Evolutionary conservation across 352 stramenopile species (phyloP), one percentile per base, ranked within the genome.

Genomic region (Thalassiosira mediterranea): DNA sequence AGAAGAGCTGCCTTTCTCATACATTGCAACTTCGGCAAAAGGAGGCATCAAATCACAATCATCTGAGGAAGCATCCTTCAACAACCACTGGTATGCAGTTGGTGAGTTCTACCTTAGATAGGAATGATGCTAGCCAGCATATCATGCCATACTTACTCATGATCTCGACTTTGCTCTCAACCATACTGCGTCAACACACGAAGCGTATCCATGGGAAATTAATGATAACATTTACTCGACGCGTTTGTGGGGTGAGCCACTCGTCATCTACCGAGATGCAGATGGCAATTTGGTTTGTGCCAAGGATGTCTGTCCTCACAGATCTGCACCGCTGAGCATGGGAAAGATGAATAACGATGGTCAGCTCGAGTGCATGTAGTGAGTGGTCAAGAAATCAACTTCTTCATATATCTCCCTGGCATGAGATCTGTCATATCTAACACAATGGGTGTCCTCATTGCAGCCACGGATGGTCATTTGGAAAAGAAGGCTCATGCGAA

Each of bases 381-480:
- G 34, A 60, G 52, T 60, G 7, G 34, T 13, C 7, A 42, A 42
- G n/a, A n/a, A n/a, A n/a, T n/a, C n/a, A n/a, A n/a, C n/a, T n/a
- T n/a, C n/a, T n/a, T n/a, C n/a, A n/a, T n/a, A n/a, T n/a, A n/a
- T n/a, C n/a, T n/a, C n/a, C n/a, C n/a, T n/a, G n/a, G n/a, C n/a
- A n/a, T n/a, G n/a, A n/a, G n/a, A n/a, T n/a, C n/a, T n/a, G n/a
- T n/a, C n/a, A n/a, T n/a, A n/a, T n/a, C n/a, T n/a, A n/a, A n/a
- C n/a, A n/a, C n/a, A n/a, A n/a, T n/a, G n/a, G n/a, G n/a, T n/a
- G n/a, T n/a, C n/a, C n/a, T n/a, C n/a, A n/a, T n/a, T n/a, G n/a
- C 34, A 42, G 92, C 51, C 87, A 92, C 59, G 88, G 88, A 15
- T 94, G 88, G 88, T 60, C 85, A 49, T 94, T 92, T 69, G 79